Evolutionary conservation across 116 monocot genomes (phyloP), one percentile per base, ranked within the genome.

Genomic region (Trichopus zeylanicus): DNA sequence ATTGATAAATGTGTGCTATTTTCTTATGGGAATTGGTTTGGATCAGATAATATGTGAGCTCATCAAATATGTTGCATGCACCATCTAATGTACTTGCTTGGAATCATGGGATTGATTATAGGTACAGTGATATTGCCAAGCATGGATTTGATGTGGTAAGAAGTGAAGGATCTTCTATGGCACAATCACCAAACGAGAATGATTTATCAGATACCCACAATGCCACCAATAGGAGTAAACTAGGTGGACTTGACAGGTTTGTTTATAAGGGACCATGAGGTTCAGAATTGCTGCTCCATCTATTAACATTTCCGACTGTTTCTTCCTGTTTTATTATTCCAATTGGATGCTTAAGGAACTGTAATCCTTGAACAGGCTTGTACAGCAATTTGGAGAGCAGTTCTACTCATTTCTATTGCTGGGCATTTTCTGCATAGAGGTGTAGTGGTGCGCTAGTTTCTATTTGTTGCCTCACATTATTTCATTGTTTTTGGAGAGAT

Each of bases 111-210:
- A 53, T 13, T 38, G 46, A 51, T 34, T 42, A 23, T 59, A 97
- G 97, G 97, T 97, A 91, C 51, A 84, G 75, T 66, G 88, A 97
- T 30, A 91, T 97, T 68, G 97, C 97, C 55, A 91, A 87, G 71
- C 68, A 82, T 77, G 81, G 87, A 53, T 91, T 82, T 75, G 81
- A 82, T 63, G 88, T 76, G 56, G 18, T 93, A 46, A 69, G 55
- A 80, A 73, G 52, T 23, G 56, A 61, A 37, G 55, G 59, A 61
- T 42, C 39, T 31, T 46, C 49, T 13, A 29, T 34, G 29, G 12
- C 19, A 67, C 59, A 72, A 66, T 64, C 19, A 63, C 53, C 56
- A 15, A 63, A 29, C 20, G 57, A 59, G 63, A 70, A 26, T 26
- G 71, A 65, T 64, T 33, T 31, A 12, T 18, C 61, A n/a, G 53